phyloP scores from a whole-genome alignment of 176 grass and related monocot genomes.

The Leersia perrieri region DNA sequence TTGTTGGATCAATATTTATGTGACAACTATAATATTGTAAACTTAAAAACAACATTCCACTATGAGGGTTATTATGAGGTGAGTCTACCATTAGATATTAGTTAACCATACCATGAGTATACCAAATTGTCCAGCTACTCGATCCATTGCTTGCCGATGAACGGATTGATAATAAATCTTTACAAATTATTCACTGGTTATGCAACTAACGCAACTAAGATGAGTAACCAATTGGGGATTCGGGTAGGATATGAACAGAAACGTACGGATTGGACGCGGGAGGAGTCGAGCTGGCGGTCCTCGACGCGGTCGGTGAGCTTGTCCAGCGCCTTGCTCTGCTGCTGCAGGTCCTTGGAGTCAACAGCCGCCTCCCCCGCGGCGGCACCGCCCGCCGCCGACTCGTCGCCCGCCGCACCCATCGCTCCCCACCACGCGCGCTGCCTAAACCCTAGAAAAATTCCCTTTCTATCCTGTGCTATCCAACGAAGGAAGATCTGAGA shows the following conservation, averaged over 20 bases:
- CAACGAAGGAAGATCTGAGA: neutral
- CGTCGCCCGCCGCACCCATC: constrained; percentile 42
- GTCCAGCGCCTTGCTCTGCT: constrained; percentile 99
- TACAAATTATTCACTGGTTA: neutral
- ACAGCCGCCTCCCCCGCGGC: constrained; percentile 31
- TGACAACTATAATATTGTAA: neutral
- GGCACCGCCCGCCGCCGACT: constrained; percentile 28
- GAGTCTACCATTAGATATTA: neutral
- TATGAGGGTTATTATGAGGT: neutral
- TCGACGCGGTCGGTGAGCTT: constrained; percentile 98
- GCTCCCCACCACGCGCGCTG: neutral
- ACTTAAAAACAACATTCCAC: neutral
- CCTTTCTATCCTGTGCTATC: neutral
- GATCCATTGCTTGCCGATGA: neutral
- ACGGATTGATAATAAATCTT: neutral
- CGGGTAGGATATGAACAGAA: neutral
- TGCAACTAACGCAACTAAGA: neutral
- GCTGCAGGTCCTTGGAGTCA: constrained; percentile 82
- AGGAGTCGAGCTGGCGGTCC: constrained; percentile 96
- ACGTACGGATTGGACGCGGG: constrained; percentile 78
- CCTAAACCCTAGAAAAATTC: constrained; percentile 50
- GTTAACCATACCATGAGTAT: neutral
- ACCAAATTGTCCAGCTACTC: neutral
- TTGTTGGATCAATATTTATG: neutral
- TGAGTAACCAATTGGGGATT: neutral